Conservation (phyloP, 2,329 filamentous ascomycete species). For the Podosphaera aphanis region DNA sequence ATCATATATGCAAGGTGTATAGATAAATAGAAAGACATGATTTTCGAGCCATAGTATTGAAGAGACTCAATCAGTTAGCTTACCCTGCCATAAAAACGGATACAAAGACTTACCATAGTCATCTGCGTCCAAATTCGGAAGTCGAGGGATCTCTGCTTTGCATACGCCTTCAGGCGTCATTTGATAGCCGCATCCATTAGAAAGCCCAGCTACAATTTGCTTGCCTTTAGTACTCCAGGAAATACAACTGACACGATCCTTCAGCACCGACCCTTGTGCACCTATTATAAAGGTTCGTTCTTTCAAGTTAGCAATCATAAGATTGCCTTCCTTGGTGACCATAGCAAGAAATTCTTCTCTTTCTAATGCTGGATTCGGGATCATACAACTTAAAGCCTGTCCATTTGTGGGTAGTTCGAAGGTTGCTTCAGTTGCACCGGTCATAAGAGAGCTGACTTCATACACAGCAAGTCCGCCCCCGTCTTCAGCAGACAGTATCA, state of each 20-base stretch:
- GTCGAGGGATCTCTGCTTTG: slow-evolving; percentile 59
- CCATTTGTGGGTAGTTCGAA: slow-evolving; percentile 61
- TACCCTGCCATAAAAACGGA: slow-evolving; percentile 2
- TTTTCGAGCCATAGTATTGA: slow-evolving; percentile 77
- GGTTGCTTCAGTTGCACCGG: slow-evolving; percentile 40
- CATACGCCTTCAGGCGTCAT: slow-evolving; percentile 60
- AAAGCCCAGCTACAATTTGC: slow-evolving; percentile 68
- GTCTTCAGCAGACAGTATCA: slow-evolving; percentile 61
- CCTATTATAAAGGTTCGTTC: slow-evolving; percentile 33
- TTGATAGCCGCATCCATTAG: slow-evolving; percentile 57
- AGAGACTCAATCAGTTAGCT: slow-evolving; percentile 32
- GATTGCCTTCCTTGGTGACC: slow-evolving; percentile 56
- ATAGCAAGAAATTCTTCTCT: slow-evolving; percentile 56
- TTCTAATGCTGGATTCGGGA: slow-evolving; percentile 58
- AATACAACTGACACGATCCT: slow-evolving; percentile 54
- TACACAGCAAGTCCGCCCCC: slow-evolving; percentile 71
- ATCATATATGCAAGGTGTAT: slow-evolving; percentile 41
- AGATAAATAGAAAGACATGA: slow-evolving; percentile 56
- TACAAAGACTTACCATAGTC: slow-evolving; percentile 37
- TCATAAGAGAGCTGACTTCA: slow-evolving; percentile 42
- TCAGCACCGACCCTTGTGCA: slow-evolving; percentile 40
- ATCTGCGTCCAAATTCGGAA: slow-evolving; percentile 37
- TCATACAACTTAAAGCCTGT: slow-evolving; percentile 46
- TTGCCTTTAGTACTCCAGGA: slow-evolving; percentile 89
- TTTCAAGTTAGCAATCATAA: slow-evolving; percentile 64